phyloP scores from a whole-genome alignment of 2,329 filamentous ascomycete species.

The Alternaria sp. region DNA sequence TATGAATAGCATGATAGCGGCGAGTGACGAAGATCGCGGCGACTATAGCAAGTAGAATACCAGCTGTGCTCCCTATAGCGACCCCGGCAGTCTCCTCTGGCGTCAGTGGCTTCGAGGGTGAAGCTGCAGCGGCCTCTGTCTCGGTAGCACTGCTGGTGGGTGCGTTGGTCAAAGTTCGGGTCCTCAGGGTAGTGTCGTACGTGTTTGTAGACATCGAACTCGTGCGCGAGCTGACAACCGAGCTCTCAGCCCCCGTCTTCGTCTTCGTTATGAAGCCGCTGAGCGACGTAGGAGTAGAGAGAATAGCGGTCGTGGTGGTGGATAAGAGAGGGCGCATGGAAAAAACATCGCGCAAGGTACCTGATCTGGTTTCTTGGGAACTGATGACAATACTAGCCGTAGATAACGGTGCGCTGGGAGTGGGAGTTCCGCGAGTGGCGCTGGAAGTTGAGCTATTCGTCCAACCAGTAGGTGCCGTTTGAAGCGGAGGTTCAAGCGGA shows the following conservation, averaged over 20 bases:
- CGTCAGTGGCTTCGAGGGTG: constrained; percentile 24
- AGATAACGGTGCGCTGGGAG: not conserved
- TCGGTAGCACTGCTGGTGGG: constrained; percentile 20
- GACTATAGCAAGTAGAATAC: constrained; percentile 41
- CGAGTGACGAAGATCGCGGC: constrained; percentile 42
- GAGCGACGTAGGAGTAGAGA: not conserved
- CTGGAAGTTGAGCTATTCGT: not conserved
- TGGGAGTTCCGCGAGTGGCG: not conserved
- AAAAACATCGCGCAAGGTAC: not conserved
- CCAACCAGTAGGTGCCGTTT: not conserved
- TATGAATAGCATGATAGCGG: constrained; percentile 32
- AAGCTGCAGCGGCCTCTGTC: constrained; percentile 11
- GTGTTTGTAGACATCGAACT: not conserved
- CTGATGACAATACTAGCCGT: not conserved
- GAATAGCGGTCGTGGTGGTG: not conserved
- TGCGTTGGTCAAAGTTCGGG: not conserved
- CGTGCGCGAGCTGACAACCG: not conserved
- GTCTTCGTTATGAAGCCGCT: not conserved
- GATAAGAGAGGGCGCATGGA: not conserved
- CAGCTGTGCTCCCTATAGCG: constrained; percentile 42
- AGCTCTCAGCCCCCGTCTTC: not conserved
- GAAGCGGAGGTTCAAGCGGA: not conserved
- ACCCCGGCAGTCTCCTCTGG: constrained; percentile 45
- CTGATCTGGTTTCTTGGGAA: not conserved
- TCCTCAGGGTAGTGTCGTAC: not conserved